These are phyloP conservation scores for Diaporthe batatas DNA, from an alignment of 2,329 filamentous ascomycete genomes.

Conservation along the genomic window DNA sequence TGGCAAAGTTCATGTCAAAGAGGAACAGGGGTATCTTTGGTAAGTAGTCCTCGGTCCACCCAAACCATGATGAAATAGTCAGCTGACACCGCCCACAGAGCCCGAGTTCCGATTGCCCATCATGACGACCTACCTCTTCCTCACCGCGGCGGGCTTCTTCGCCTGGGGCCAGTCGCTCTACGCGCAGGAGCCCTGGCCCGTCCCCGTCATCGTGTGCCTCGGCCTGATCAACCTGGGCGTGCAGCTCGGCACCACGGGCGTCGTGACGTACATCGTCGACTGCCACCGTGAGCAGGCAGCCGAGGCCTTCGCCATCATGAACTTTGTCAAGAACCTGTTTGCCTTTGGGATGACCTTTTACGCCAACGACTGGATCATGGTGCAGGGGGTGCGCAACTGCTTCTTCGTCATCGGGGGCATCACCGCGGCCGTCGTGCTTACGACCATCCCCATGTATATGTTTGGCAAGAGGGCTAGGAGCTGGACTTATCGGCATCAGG, in stretches of 20 bases:
- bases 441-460: constrained; percentile 51
- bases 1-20: constrained; percentile 51
- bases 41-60: constrained; percentile 6
- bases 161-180: constrained; percentile 48
- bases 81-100: constrained; percentile 42
- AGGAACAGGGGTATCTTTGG: constrained; percentile 54
- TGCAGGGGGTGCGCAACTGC: constrained; percentile 53
- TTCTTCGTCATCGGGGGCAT: constrained; percentile 56
- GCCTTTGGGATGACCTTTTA: constrained; percentile 56
- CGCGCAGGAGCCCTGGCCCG: constrained; percentile 46
- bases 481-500: constrained; percentile 40
- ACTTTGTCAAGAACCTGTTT: constrained; percentile 56
- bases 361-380: constrained; percentile 55
- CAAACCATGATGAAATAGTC: background rate
- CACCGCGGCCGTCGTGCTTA: constrained; percentile 49
- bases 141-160: constrained; percentile 55
- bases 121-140: constrained; percentile 51
- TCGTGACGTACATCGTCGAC: constrained; percentile 55
- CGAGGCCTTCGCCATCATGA: constrained; percentile 55
- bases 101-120: constrained; percentile 56
- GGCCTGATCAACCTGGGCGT: constrained; percentile 52
- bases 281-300: constrained; percentile 54
- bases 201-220: constrained; percentile 53
- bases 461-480: constrained; percentile 45
- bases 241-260: constrained; percentile 54